Evolutionary conservation across 768 basidiomycete species (phyloP).

Genomic region (Leccinum longicurvipes): DNA sequence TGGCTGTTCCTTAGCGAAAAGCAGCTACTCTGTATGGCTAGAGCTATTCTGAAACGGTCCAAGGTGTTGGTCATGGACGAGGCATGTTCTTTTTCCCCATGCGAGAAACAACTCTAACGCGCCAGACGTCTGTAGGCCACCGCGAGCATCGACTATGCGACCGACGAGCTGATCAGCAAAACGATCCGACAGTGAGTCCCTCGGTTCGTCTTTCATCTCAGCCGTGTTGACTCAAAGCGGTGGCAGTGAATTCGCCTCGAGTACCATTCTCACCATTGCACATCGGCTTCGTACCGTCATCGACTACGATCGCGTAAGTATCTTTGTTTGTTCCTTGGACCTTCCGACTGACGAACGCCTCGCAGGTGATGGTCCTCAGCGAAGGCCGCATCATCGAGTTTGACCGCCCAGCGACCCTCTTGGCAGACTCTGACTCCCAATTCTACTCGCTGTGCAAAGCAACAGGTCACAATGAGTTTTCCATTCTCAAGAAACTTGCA

Average conservation of each 20-base stretch:
- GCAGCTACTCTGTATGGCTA: constrained; percentile 83
- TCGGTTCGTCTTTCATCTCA: neutral
- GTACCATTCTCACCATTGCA: constrained; percentile 81
- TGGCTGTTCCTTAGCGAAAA: constrained; percentile 51
- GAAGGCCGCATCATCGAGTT: constrained; percentile 78
- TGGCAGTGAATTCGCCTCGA: constrained; percentile 68
- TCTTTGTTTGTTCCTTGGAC: too few relatives aligned
- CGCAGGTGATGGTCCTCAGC: constrained; percentile 73
- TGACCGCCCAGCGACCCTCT: constrained; percentile 57
- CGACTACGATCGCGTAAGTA: constrained; percentile 74
- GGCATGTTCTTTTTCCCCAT: constrained; percentile 33
- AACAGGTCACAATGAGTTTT: constrained; percentile 69
- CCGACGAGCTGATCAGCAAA: constrained; percentile 82
- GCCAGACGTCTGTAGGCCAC: constrained; percentile 52
- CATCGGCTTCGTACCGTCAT: constrained; percentile 78
- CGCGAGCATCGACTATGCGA: constrained; percentile 80
- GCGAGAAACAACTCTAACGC: neutral
- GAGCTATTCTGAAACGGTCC: constrained; percentile 76
- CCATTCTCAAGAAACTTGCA: constrained; percentile 66
- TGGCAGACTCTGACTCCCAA: constrained; percentile 54
- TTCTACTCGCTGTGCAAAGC: constrained; percentile 72
- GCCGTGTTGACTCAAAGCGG: neutral
- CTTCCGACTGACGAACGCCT: constrained; percentile 1
- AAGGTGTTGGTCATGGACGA: constrained; percentile 86
- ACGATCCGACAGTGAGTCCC: constrained; percentile 70